Percentiles rank a stretch among this genome's conserved stretches.
Conservation (phyloP, 2,329 filamentous ascomycete species). For the Fusarium pseudograminearum region DNA sequence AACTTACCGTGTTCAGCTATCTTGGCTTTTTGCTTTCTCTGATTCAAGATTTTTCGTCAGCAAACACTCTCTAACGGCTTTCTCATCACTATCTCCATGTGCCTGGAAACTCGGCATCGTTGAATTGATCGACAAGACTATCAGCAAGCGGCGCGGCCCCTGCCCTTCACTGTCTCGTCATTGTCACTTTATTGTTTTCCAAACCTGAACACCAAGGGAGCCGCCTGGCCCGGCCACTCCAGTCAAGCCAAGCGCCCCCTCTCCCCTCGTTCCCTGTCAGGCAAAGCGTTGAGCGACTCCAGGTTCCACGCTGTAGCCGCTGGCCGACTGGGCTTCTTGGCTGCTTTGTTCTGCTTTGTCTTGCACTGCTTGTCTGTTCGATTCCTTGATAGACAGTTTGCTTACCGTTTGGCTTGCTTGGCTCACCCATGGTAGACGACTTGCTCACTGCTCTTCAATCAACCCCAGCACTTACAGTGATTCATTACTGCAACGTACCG, state of each 20-base stretch:
- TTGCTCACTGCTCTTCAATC: neutral
- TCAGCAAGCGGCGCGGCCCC: conserved; percentile 25
- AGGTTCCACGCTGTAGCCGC: conserved; percentile 20
- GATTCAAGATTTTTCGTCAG: conserved; percentile 16
- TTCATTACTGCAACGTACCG: conserved; percentile 5
- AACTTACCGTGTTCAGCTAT: conserved; percentile 30
- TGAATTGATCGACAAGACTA: conserved; percentile 22
- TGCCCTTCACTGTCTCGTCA: conserved; percentile 30
- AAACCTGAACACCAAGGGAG: conserved; percentile 17
- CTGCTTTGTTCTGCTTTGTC: conserved; percentile 13
- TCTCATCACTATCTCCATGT: conserved; percentile 10
- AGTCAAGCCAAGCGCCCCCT: conserved; percentile 33
- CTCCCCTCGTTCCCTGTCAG: conserved; percentile 38
- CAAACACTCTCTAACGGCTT: conserved; percentile 24
- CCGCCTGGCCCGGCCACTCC: conserved; percentile 2
- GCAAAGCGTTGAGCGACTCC: conserved; percentile 44
- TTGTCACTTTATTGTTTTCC: conserved; percentile 23
- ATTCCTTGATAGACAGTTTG: conserved; percentile 3
- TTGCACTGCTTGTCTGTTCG: conserved; percentile 4
- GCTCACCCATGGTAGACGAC: neutral
- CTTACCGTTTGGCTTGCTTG: neutral
- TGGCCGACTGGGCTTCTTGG: conserved; percentile 31
- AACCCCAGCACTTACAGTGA: neutral
- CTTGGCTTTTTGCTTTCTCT: conserved; percentile 31
- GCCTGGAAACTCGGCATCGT: conserved; percentile 4